Evolutionary conservation across 192 early-diverging fungal genomes (phyloP).

Genomic region (Rhizoclosmatium globosum): DNA sequence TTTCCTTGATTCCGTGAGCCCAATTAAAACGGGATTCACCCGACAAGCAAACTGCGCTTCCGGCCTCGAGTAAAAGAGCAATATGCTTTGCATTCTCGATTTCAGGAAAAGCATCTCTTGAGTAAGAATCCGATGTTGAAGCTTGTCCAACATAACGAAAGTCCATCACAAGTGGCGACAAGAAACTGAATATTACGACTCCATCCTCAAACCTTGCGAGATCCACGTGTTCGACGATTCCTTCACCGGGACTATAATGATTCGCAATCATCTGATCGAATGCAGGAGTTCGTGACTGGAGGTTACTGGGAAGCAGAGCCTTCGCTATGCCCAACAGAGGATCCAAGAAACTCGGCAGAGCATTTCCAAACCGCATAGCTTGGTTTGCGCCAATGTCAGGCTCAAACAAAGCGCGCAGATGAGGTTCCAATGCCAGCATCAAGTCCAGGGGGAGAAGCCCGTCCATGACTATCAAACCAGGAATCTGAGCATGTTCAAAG

Average conservation of each 20-base stretch:
- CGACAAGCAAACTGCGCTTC: slow-evolving; percentile 55
- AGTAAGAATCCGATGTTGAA: not conserved
- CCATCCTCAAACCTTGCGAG: slow-evolving; percentile 64
- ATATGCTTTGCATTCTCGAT: not conserved
- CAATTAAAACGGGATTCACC: slow-evolving; percentile 59
- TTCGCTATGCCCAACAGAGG: not conserved
- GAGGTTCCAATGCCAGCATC: not conserved
- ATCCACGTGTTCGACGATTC: slow-evolving; percentile 62
- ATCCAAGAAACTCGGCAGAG: slow-evolving; percentile 7
- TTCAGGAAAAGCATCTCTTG: not conserved
- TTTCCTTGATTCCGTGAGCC: slow-evolving; percentile 60
- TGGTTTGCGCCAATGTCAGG: slow-evolving; percentile 28
- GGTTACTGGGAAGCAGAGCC: not conserved
- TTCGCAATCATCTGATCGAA: slow-evolving; percentile 65
- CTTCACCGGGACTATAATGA: slow-evolving; percentile 58
- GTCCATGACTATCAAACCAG: not conserved
- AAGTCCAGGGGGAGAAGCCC: not conserved
- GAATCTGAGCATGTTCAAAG: slow-evolving; percentile 19
- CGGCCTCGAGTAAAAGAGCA: slow-evolving; percentile 42
- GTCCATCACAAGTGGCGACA: slow-evolving; percentile 50
- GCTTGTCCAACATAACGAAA: slow-evolving; percentile 22
- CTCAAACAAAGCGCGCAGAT: slow-evolving; percentile 17
- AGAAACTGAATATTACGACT: slow-evolving; percentile 55
- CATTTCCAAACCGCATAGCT: slow-evolving; percentile 33
- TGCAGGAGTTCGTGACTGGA: slow-evolving; percentile 1